phyloP scores from a whole-genome alignment of 1,139 yeast genomes.

The Trichomonascaceae sp. region DNA sequence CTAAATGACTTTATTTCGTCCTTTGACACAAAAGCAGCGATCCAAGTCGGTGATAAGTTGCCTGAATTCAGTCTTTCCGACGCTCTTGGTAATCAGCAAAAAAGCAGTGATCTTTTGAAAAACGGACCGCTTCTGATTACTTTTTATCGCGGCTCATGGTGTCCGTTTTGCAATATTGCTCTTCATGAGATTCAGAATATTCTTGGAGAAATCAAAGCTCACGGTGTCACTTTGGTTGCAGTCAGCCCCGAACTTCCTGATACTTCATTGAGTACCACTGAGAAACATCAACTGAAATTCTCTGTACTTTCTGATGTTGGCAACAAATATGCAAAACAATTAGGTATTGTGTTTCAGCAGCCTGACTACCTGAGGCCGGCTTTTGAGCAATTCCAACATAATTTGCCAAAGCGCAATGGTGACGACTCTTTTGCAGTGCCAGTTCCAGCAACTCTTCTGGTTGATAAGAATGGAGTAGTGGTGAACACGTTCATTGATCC shows the following conservation, averaged over 20 bases:
- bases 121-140: not conserved
- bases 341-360: not conserved
- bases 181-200: not conserved
- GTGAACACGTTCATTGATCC: constrained; percentile 55
- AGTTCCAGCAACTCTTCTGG: not conserved
- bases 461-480: constrained; percentile 62
- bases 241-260: not conserved
- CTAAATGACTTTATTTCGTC: not conserved
- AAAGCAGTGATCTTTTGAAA: not conserved
- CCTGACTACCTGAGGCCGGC: not conserved
- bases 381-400: not conserved
- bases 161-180: not conserved
- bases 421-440: not conserved
- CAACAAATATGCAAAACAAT: not conserved
- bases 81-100: not conserved
- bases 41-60: not conserved
- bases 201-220: not conserved
- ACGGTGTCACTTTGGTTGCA: not conserved
- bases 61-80: not conserved
- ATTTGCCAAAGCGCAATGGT: not conserved
- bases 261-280: not conserved
- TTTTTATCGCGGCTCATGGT: not conserved
- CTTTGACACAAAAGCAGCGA: not conserved
- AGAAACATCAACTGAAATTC: not conserved
- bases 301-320: not conserved